Percentiles rank a stretch among this genome's conserved stretches.
These are phyloP conservation scores for Obba rivulosa DNA, from an alignment of 768 basidiomycete genomes.

Conservation along the genomic window DNA sequence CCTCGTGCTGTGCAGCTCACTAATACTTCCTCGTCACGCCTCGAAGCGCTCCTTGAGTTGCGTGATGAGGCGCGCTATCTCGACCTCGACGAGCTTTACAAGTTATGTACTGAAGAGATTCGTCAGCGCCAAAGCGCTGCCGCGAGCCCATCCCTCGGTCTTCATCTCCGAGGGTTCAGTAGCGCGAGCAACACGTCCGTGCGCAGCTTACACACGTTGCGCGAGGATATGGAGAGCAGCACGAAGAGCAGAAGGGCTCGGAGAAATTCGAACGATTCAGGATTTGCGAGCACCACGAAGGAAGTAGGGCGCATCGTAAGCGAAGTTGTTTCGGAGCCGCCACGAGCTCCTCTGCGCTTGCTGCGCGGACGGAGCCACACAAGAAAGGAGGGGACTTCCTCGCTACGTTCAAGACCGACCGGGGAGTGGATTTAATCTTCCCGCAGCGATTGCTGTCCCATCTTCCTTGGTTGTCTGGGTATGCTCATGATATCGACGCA, in stretches of 20 bases:
- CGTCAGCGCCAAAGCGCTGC: slow-evolving; percentile 41
- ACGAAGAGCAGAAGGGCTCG: slow-evolving; percentile 6
- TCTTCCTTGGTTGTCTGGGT: background rate
- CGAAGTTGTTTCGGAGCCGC: slow-evolving; percentile 11
- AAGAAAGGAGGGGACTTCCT: slow-evolving; percentile 9
- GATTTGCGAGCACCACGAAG: slow-evolving; percentile 13
- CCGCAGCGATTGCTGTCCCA: too few species aligned
- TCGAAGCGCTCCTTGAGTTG: slow-evolving; percentile 68
- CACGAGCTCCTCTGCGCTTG: slow-evolving; percentile 8
- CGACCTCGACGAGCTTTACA: slow-evolving; percentile 58
- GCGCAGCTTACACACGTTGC: slow-evolving; percentile 55
- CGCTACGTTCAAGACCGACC: slow-evolving; percentile 10
- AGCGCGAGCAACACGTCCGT: slow-evolving; percentile 51
- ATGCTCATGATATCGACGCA: too few species aligned
- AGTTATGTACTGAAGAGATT: slow-evolving; percentile 66
- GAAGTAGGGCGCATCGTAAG: slow-evolving; percentile 2
- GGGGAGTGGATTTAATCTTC: slow-evolving; percentile 22
- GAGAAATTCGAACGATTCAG: slow-evolving; percentile 19
- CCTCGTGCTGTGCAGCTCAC: slow-evolving; percentile 54
- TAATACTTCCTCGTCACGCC: slow-evolving; percentile 37
- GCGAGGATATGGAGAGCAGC: slow-evolving; percentile 42
- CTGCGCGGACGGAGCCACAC: slow-evolving; percentile 9
- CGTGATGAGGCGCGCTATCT: slow-evolving; percentile 77
- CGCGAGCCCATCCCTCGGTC: slow-evolving; percentile 14
- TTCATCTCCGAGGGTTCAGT: slow-evolving; percentile 43